These are phyloP conservation scores for Stagonosporopsis cucurbitacearum DNA, from an alignment of 2,329 filamentous ascomycete genomes.

Conservation along the genomic window DNA sequence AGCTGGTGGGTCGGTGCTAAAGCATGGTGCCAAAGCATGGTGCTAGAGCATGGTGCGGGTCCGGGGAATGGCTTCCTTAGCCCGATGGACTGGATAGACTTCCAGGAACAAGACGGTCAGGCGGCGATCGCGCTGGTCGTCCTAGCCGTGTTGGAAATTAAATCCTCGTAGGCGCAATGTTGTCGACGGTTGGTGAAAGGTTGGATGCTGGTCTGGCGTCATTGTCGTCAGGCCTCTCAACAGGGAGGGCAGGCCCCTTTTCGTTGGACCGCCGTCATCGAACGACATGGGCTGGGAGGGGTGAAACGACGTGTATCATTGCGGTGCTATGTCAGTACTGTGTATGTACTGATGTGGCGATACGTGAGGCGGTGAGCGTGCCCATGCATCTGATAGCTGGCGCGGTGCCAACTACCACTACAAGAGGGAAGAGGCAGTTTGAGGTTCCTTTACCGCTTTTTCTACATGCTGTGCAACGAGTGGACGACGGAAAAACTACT, in stretches of 20 bases:
- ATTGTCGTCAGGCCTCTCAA: constrained; percentile 24
- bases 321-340: constrained; percentile 29
- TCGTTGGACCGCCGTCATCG: constrained; percentile 35
- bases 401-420: constrained; percentile 34
- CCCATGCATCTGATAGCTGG: constrained; percentile 31
- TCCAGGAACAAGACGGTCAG: constrained; percentile 44
- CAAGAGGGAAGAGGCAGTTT: constrained; percentile 35
- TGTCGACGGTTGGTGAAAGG: constrained; percentile 25
- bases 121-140: constrained; percentile 38
- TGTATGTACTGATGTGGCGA: constrained; percentile 24
- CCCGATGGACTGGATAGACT: constrained; percentile 43
- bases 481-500: constrained; percentile 30
- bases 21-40: constrained; percentile 24
- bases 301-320: constrained; percentile 19
- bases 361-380: constrained; percentile 36
- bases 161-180: constrained; percentile 31
- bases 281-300: constrained; percentile 26
- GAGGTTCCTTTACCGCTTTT: constrained; percentile 46
- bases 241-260: constrained; percentile 34
- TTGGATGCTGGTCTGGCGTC: constrained; percentile 30
- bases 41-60: constrained; percentile 36
- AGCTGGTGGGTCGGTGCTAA: constrained; percentile 29
- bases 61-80: constrained; percentile 45
- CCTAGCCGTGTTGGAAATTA: constrained; percentile 36
- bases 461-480: constrained; percentile 32